These are phyloP conservation scores for Penicillium odoratum DNA, from an alignment of 495 filamentous ascomycete species.

Conservation along the genomic window DNA sequence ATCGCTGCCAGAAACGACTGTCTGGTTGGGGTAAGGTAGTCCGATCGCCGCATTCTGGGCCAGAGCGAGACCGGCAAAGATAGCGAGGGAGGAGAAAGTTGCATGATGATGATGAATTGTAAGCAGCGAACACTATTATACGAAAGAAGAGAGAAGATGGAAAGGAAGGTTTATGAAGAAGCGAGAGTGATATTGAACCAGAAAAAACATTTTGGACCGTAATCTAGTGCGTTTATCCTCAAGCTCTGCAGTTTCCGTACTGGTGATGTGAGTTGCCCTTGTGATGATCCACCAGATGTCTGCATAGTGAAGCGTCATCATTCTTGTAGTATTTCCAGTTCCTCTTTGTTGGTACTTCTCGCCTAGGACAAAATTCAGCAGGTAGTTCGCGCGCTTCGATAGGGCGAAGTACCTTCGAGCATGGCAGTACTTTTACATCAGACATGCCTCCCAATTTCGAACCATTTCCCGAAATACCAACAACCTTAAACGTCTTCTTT, in stretches of 20 bases:
- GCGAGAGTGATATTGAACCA: neutral
- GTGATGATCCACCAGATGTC: neutral
- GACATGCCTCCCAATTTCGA: neutral
- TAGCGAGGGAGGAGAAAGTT: neutral
- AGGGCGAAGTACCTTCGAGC: neutral
- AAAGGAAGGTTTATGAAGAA: neutral
- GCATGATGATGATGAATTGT: neutral
- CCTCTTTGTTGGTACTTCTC: neutral
- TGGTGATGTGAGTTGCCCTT: neutral
- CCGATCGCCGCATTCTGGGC: slow-evolving; percentile 1
- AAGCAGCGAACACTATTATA: neutral
- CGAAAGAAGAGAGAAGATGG: neutral
- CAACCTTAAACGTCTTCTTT: neutral
- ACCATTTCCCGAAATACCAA: neutral
- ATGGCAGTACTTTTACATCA: neutral
- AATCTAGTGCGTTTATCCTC: neutral
- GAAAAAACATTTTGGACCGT: neutral
- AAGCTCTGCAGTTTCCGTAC: neutral
- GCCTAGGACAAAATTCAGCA: neutral
- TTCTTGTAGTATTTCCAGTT: neutral
- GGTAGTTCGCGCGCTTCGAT: neutral
- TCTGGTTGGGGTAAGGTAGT: neutral
- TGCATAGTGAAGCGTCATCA: neutral
- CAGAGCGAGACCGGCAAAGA: neutral
- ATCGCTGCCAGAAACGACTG: neutral